Percentiles rank a stretch among this genome's conserved stretches.
phyloP scores from a whole-genome alignment of 1,284 basidiomycete genomes.

The Paramarasmius palmivorus region DNA sequence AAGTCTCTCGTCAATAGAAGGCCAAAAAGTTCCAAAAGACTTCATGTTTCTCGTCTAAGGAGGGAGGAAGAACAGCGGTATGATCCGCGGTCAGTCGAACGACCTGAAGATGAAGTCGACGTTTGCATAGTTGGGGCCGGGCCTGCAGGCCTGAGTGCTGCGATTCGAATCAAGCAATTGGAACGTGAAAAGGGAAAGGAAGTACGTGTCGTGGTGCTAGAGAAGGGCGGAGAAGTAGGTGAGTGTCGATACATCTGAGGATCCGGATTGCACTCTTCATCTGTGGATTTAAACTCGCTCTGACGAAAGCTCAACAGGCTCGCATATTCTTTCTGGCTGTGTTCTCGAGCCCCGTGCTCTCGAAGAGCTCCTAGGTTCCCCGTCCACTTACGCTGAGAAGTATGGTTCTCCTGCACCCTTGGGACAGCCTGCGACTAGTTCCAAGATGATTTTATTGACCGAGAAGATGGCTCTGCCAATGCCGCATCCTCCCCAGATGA shows the following conservation, averaged over 20 bases:
- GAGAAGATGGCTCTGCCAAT: constrained; percentile 74
- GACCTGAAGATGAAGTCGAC: constrained; percentile 87
- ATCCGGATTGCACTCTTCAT: too few relatives aligned
- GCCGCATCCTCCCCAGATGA: constrained; percentile 98
- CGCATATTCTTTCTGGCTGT: constrained; percentile 95
- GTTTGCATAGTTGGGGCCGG: constrained; percentile 97
- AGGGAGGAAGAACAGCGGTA: constrained; percentile 33
- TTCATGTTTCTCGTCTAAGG: constrained; percentile 5
- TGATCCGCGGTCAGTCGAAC: constrained; percentile 59
- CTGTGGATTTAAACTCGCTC: too few relatives aligned
- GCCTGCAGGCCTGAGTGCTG: constrained; percentile 94
- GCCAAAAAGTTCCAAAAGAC: neutral
- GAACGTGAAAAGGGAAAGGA: constrained; percentile 80
- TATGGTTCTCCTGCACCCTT: constrained; percentile 39
- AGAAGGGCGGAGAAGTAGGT: constrained; percentile 95
- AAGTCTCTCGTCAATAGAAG: neutral
- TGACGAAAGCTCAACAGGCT: too few relatives aligned
- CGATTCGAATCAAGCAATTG: constrained; percentile 94
- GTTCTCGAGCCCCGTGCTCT: constrained; percentile 93
- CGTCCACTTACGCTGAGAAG: constrained; percentile 28
- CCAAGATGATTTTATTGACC: constrained; percentile 90
- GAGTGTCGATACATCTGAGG: too few relatives aligned
- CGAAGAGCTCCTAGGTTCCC: constrained; percentile 80
- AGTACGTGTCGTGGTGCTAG: constrained; percentile 90
- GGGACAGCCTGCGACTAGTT: constrained; percentile 79